phyloP scores from a whole-genome alignment of 225 moss, liverwort and hornwort genomes.

The Physcomitrium patens region DNA sequence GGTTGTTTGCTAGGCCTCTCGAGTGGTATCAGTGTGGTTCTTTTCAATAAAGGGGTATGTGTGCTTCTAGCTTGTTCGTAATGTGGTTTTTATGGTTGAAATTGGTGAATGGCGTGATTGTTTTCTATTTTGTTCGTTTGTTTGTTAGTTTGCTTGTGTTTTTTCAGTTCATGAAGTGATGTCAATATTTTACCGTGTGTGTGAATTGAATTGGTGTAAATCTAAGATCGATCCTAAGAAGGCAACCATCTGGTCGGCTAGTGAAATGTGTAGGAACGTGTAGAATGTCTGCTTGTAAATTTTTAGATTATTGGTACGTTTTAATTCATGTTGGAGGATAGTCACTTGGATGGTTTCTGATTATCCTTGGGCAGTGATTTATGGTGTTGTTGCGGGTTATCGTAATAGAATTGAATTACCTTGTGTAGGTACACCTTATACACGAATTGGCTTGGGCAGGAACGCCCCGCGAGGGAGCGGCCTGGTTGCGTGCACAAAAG shows the following conservation, averaged over 20 bases:
- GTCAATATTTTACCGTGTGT: neutral
- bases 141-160: neutral
- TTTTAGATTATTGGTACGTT: neutral
- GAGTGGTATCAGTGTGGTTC: conserved; percentile 88
- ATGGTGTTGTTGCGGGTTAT: neutral
- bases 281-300: neutral
- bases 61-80: neutral
- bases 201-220: neutral
- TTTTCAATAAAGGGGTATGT: conserved; percentile 90
- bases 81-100: neutral
- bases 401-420: neutral
- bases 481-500: conserved; percentile 86
- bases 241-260: neutral
- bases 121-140: neutral
- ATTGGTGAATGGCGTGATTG: neutral
- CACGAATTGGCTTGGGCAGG: conserved; percentile 89
- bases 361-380: neutral
- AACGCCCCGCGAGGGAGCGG: conserved; percentile 82
- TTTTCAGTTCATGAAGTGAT: neutral
- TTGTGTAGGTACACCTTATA: conserved; percentile 71
- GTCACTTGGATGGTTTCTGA: neutral
- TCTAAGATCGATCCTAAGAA: neutral
- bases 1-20: conserved; percentile 89
- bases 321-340: neutral
- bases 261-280: neutral